Evolutionary conservation across 2,329 filamentous ascomycete species (phyloP), one percentile per base, ranked within the genome.

Genomic region (Juglanconis oblonga): DNA sequence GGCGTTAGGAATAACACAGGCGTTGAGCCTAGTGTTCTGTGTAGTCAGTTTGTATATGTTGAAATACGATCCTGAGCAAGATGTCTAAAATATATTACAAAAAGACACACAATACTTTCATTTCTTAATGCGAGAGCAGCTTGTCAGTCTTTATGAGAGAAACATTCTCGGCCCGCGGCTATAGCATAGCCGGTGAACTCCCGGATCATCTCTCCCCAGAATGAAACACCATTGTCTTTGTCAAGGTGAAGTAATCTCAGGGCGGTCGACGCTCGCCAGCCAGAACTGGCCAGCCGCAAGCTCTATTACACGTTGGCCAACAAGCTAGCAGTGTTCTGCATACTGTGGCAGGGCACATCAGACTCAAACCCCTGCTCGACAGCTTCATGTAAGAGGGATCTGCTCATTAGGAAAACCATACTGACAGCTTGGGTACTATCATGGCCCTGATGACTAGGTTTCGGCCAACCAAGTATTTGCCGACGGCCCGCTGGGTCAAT

Each of bases 391-490:
- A 13, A 33, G 48, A 14, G 48, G 11, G 5, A n/a, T 35, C 13
- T 50, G 48, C 48, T 35, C 29, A 10, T 13, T 52, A 24, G 24
- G 24, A 24, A 24, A 24, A 24, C 24, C 24, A 24, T 24, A 2
- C 2, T 24, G 24, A 2, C 24, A 4, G 31, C 44, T 32, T 31
- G 53, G 33, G 5, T 14, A 48, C 35, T 4, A 17, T 33, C 55
- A 52, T 58, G 55, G 50, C 55, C 13, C 9, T 10, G 32, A 6
- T 24, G n/a, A 36, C 14, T 47, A 36, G 35, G 14, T 45, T n/a
- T 59, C 38, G 57, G 50, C 61, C 49, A 61, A 61, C 57, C 61
- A 62, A 51, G 48, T 36, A 57, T 57, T 33, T 62, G 57, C 61
- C 61, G 61, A 57, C n/a, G 17, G 55, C 42, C 11, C 51, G 7